phyloP scores from a whole-genome alignment of 495 filamentous ascomycete species.

The Daldinia caldariorum region DNA sequence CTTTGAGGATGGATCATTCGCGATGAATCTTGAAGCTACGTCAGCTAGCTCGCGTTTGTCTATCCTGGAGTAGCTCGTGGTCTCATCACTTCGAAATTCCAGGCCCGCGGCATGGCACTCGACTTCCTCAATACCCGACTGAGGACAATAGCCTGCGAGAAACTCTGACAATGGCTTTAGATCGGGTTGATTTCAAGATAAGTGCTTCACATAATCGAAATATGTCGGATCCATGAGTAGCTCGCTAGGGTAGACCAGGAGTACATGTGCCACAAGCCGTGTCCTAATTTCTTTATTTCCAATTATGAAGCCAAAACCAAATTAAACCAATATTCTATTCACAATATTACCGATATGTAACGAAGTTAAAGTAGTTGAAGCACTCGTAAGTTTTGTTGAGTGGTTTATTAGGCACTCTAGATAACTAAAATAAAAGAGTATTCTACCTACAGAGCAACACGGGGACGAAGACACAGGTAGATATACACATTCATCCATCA shows the following conservation, averaged over 20 bases:
- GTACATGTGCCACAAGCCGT: not conserved
- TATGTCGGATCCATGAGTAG: conserved; percentile 2
- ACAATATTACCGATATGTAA: not conserved
- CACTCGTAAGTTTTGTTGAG: not conserved
- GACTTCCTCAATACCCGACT: not conserved
- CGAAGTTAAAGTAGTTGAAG: not conserved
- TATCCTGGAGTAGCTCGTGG: not conserved
- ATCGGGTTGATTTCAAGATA: not conserved
- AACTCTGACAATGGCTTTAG: not conserved
- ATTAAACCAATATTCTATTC: not conserved
- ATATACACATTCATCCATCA: not conserved
- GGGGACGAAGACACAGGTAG: too few relatives aligned
- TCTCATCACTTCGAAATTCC: conserved; percentile 13
- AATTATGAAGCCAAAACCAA: too few relatives aligned
- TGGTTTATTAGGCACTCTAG: not conserved
- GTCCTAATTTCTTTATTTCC: not conserved
- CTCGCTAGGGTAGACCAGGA: not conserved
- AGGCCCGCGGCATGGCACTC: conserved; percentile 1
- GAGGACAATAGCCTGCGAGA: not conserved
- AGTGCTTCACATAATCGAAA: conserved; percentile 9
- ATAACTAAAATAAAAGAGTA: too few relatives aligned
- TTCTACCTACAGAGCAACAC: too few relatives aligned
- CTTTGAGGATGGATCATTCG: not conserved
- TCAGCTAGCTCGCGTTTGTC: not conserved
- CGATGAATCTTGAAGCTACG: not conserved